Base-by-base conservation (phyloP, 805 yeast genomes). In the Grigorovia jiainica region DNA sequence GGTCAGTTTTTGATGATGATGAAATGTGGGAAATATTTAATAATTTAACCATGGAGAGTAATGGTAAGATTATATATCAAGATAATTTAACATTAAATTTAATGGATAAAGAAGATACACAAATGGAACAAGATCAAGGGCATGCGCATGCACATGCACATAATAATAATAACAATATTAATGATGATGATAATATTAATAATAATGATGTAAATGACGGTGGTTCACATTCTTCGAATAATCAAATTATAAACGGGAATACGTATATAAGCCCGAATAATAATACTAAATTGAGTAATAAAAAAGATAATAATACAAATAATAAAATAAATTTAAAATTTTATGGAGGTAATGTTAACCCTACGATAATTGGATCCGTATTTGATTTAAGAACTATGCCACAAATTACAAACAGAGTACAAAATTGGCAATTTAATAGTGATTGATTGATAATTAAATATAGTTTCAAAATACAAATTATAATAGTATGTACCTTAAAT, bases 1-100 rank as follows among this genome's bases (percentile, higher is more conserved):
- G 64, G 64, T 61, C 57, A 34, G 50, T 47, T 32, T 59, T 57
- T 34, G 56, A 57, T 37, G 62, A 55, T 30, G 61, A 58, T 38
- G 62, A 55, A 8, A 55, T 53, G 38, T 58, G 61, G 60, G 50
- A 51, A 34, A 43, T 53, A 1, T 59, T 59, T 39, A 52, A 52
- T 32, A 51, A 34, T 40, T 50, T 43, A 11, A 29, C 35, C 3
- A 31, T 45, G 24, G 60, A 56, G 34, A 47, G 57, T 34, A 54
- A 55, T 37, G 63, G 63, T 27, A 40, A 25, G 24, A 15, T 38
- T 11, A 23, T 31, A 13, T 36, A 34, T 13, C 31, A 27, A 15
- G 31, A 7, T 25, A 34, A 40, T 30, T 34, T 23, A 19, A 20
- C 13, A 3, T 11, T 21, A n/a, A 23, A 5, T 15, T 18, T n/a